Base-by-base conservation (phyloP, 2,329 filamentous ascomycete species). In the Penicillium palitans region DNA sequence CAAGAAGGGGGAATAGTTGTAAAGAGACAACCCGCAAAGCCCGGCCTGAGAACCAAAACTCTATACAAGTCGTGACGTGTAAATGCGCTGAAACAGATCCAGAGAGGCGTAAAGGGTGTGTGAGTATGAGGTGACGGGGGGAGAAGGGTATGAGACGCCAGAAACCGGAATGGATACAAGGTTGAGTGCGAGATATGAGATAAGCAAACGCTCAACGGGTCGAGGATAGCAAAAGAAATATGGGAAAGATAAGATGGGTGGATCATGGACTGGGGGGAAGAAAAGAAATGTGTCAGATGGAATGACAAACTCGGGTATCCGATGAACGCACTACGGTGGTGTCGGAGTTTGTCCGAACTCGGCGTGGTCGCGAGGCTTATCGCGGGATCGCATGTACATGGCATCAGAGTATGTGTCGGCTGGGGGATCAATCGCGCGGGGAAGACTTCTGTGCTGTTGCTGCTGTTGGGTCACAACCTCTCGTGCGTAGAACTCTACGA, bases 401-500 rank as follows among this genome's bases (percentile, higher is more conserved):
- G 53, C 68, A 39, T 72, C 71, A 6, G 70, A 63, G 33, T 65
- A 57, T 29, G 65, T 52, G 29, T 66, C 66, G 9, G 66, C 48
- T 12, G 61, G 53, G 15, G 51, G 21, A 37, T 64, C 57, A 1
- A 68, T 63, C 10, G 65, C 37, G 21, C 64, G 60, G 41, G 70
- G 65, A 3, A 67, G 51, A 17, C 58, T 63, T 31, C 57, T 44
- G 13, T 52, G 39, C 25, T 65, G 63, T 17, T 63, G 63, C 19
- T 69, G 67, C 27, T 70, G 79, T 68, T 89, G 87, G 27, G 85
- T 81, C 27, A 96, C 85, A 17, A 97, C 88, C 74, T 99, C 95
- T 54, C 93, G 84, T 0, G 92, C 93, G 71, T 98, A 99, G 71
- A 98, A 99, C 71, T 98, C 93, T 17, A 99, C 95, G 13, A 99